phyloP scores from a whole-genome alignment of 129 eudicot species.

The Smallanthus sonchifolius region DNA sequence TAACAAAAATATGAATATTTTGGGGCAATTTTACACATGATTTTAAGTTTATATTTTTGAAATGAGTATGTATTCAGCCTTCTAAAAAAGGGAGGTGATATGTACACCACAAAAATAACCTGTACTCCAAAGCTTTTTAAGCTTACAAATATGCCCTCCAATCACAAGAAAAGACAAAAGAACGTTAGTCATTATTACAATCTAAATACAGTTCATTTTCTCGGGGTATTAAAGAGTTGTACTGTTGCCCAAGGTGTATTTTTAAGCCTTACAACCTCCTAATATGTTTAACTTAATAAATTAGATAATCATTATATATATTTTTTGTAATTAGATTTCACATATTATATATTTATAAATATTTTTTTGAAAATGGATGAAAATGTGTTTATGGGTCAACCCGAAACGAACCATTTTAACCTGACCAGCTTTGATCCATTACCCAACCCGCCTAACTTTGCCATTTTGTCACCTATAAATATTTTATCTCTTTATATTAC shows the following conservation, averaged over 20 bases:
- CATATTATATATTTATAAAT: not conserved
- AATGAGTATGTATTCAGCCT: not conserved
- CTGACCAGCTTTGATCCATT: not conserved
- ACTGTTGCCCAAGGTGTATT: not conserved
- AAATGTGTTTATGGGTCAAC: not conserved
- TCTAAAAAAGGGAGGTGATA: not conserved
- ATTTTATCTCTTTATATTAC: not conserved
- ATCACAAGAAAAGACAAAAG: not conserved
- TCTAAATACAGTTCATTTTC: not conserved
- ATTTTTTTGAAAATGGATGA: not conserved
- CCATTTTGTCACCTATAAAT: not conserved
- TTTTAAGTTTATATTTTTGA: not conserved
- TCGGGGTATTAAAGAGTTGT: not conserved
- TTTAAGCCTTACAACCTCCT: not conserved
- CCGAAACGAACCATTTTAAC: not conserved
- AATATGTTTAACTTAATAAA: not conserved
- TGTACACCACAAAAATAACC: not conserved
- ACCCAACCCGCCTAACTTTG: not conserved
- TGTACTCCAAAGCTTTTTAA: not conserved
- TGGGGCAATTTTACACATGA: not conserved
- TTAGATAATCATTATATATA: not conserved
- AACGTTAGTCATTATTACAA: no score
- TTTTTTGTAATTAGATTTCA: not conserved
- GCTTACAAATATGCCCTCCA: not conserved
- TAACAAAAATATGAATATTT: conserved; percentile 19